A percentile compares a stretch with the other conserved stretches of the same genome.
Evolutionary conservation across 257 asterid genomes (phyloP).

Genomic region (Fraxinus americana): DNA sequence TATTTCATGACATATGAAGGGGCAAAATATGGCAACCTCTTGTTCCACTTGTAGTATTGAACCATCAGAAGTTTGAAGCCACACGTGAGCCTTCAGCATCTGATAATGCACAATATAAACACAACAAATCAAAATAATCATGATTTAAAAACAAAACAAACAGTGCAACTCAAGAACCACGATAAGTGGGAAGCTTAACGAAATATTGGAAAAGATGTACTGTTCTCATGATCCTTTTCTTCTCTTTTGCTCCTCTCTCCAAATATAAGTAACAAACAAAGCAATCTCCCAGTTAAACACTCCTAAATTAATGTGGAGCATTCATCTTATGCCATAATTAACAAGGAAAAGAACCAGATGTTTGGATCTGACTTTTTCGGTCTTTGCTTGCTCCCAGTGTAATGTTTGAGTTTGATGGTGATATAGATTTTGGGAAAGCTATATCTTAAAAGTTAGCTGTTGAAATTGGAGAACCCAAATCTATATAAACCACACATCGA

Average conservation of each 20-base stretch:
- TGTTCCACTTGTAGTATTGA: constrained; percentile 86
- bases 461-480: no score
- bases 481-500: no score
- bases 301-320: neutral
- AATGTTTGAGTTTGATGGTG: neutral
- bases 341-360: neutral
- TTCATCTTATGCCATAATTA: neutral
- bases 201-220: neutral
- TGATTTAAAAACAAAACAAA: neutral
- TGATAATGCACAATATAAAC: constrained; percentile 22
- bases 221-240: neutral
- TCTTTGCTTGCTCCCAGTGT: neutral
- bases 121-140: constrained; percentile 23
- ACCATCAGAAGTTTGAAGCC: constrained; percentile 91
- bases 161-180: neutral
- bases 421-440: no score
- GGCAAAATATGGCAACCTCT: constrained; percentile 88
- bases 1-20: constrained; percentile 80
- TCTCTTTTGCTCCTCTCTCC: neutral
- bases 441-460: no score
- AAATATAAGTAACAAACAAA: neutral
- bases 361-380: neutral
- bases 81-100: constrained; percentile 82
- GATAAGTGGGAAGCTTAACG: neutral
- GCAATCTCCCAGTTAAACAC: neutral